Percentiles rank a stretch among this genome's conserved stretches.
phyloP scores from a whole-genome alignment of 306 rosid species.

The Pyrus bretschneideri region DNA sequence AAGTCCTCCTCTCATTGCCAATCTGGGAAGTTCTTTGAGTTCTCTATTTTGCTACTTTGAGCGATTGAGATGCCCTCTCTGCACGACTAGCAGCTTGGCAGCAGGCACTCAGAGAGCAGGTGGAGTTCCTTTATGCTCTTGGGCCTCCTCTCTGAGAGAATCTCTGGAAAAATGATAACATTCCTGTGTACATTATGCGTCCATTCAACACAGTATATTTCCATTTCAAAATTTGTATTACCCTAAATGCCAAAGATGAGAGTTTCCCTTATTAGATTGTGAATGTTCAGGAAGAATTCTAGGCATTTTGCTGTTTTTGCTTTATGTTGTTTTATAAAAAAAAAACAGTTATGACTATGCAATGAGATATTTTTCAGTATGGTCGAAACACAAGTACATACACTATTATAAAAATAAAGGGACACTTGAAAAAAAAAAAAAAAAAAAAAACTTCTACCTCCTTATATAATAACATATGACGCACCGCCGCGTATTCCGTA shows the following conservation, averaged over 20 bases:
- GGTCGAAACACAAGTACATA: too few relatives aligned
- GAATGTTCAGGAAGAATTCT: slow-evolving; percentile 17
- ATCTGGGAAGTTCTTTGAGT: slow-evolving; percentile 17
- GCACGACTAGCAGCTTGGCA: not conserved
- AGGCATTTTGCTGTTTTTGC: not conserved
- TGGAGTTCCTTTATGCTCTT: slow-evolving; percentile 35
- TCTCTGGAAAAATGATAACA: slow-evolving; percentile 14
- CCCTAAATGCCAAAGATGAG: slow-evolving; percentile 34
- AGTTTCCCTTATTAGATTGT: not conserved
- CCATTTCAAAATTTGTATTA: not conserved
- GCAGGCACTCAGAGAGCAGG: not conserved
- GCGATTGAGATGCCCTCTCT: slow-evolving; percentile 14
- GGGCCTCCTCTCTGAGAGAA: not conserved
- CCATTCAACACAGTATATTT: not conserved
- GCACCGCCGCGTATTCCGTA: too few relatives aligned
- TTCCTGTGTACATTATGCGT: not conserved
- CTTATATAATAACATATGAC: too few relatives aligned
- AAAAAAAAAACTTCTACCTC: too few relatives aligned
- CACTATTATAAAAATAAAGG: too few relatives aligned
- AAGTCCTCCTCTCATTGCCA: slow-evolving; percentile 3
- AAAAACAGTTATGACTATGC: not conserved
- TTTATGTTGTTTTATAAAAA: not conserved
- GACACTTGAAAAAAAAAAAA: too few relatives aligned
- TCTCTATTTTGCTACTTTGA: not conserved
- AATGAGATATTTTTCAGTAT: not conserved